Evolutionary conservation across 2,329 filamentous ascomycete species (phyloP).

Genomic region (Fusarium stilboides): DNA sequence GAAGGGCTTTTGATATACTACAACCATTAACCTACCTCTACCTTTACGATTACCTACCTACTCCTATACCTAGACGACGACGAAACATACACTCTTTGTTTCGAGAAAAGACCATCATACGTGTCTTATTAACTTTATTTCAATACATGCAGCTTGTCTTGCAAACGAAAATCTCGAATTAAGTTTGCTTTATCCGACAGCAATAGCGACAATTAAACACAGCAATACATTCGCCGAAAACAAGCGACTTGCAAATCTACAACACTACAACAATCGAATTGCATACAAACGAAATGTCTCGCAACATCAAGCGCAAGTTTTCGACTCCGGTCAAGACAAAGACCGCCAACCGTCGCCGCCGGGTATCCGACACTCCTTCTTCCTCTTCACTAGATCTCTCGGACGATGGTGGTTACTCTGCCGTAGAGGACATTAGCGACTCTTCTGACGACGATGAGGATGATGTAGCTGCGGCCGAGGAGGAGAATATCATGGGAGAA

Average conservation of each 20-base stretch:
- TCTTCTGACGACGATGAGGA: slow-evolving; percentile 84
- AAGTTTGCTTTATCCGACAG: slow-evolving; percentile 15
- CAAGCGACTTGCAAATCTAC: neutral
- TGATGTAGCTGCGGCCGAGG: slow-evolving; percentile 83
- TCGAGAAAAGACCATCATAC: neutral
- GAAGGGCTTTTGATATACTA: slow-evolving; percentile 48
- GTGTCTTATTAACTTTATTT: neutral
- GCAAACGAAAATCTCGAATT: neutral
- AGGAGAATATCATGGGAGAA: slow-evolving; percentile 76
- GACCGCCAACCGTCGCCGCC: slow-evolving; percentile 60
- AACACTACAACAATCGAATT: neutral
- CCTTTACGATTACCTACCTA: slow-evolving; percentile 3
- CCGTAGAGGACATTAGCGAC: slow-evolving; percentile 84
- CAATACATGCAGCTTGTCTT: neutral
- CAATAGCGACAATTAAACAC: neutral
- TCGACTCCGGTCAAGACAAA: slow-evolving; percentile 61
- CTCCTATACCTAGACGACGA: slow-evolving; percentile 6
- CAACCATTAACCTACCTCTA: slow-evolving; percentile 12
- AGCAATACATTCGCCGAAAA: neutral
- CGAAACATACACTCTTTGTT: slow-evolving; percentile 18
- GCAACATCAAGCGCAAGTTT: slow-evolving; percentile 67
- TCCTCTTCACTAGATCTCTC: slow-evolving; percentile 73
- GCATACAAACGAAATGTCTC: slow-evolving; percentile 60
- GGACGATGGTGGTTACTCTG: slow-evolving; percentile 82
- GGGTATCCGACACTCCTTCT: slow-evolving; percentile 65